Base-by-base conservation (phyloP, 148 eudicot species). In the Nyssa sinensis region DNA sequence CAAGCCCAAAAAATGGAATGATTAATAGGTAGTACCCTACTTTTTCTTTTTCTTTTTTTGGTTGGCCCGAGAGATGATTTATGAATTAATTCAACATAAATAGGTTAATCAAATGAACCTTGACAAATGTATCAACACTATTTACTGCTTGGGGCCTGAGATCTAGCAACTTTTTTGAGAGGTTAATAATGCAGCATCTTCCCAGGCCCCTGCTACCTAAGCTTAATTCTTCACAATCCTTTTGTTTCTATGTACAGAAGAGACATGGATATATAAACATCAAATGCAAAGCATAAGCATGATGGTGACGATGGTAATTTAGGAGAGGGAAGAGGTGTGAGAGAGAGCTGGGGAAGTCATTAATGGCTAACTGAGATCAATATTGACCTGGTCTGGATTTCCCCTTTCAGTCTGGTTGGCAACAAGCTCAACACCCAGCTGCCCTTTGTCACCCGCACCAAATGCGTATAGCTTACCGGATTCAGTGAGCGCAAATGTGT, bases 401-500 rank as follows among this genome's bases (percentile, higher is more conserved):
- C 85, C 84, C 79, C 92, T 83, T 68, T 88, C 89, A 1, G 85
- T 73, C 75, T 84, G 89, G 78, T 90, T 84, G 13, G 78, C 93
- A 6, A 66, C 77, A 17, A 89, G 97, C 83, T 88, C 89, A 4
- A 89, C 78, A 24, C 98, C 97, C 0, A 94, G 86, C 83, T 94
- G 98, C 8, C 97, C 98, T 77, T 88, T 87, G 77, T 90, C 95
- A 10, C 97, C 98, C 0, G 96, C 84, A 2, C 98, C 98, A 73
- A 94, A 92, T 1, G 96, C 90, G 67, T 86, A 94, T 8, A 94
- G 82, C 81, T 90, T 94, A 27, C 91, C 93, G 0, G 95, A 86
- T 72, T 91, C 95, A 0, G 97, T 88, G 58, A 94, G 92, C 0
- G 97, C 93, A 35, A 94, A 94, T 0, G 97, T 94, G 86, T 94